Conservation (phyloP, 2,329 filamentous ascomycete genomes). For the Colletotrichum musicola region DNA sequence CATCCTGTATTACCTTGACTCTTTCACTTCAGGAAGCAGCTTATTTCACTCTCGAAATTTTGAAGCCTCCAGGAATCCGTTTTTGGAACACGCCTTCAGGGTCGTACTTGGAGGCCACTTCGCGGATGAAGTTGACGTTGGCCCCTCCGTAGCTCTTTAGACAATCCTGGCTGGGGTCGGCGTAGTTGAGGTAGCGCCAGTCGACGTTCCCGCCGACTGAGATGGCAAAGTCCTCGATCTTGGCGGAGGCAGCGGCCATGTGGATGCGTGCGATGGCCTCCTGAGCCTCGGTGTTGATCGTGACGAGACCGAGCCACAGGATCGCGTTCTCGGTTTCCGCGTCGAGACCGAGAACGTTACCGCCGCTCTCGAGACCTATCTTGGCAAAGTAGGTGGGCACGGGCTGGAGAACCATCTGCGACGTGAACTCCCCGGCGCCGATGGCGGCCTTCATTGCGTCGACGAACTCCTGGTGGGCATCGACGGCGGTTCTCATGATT, state of each 20-base stretch:
- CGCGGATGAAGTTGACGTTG: slow-evolving; percentile 47
- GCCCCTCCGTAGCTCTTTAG: slow-evolving; percentile 51
- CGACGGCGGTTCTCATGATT: slow-evolving; percentile 45
- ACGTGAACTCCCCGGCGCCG: slow-evolving; percentile 32
- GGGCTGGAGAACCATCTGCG: slow-evolving; percentile 52
- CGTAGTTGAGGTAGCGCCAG: slow-evolving; percentile 63
- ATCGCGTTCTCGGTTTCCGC: background rate
- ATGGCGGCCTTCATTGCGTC: slow-evolving; percentile 37
- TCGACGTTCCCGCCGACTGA: slow-evolving; percentile 41
- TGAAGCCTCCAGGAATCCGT: slow-evolving; percentile 41
- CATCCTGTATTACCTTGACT: background rate
- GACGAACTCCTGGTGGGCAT: slow-evolving; percentile 43
- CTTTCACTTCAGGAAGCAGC: background rate
- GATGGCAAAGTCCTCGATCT: slow-evolving; percentile 27
- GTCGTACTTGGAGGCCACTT: slow-evolving; percentile 49
- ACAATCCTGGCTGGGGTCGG: slow-evolving; percentile 51
- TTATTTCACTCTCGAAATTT: slow-evolving; percentile 20
- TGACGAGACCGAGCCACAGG: slow-evolving; percentile 16
- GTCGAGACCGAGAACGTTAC: slow-evolving; percentile 57
- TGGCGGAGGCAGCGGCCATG: slow-evolving; percentile 16
- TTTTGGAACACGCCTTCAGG: slow-evolving; percentile 49
- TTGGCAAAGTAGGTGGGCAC: slow-evolving; percentile 49
- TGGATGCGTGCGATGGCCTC: slow-evolving; percentile 7
- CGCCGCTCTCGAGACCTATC: slow-evolving; percentile 49
- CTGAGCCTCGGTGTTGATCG: slow-evolving; percentile 17